phyloP scores from a whole-genome alignment of 2,329 filamentous ascomycete genomes.

The Ophiostoma fasciatum region DNA sequence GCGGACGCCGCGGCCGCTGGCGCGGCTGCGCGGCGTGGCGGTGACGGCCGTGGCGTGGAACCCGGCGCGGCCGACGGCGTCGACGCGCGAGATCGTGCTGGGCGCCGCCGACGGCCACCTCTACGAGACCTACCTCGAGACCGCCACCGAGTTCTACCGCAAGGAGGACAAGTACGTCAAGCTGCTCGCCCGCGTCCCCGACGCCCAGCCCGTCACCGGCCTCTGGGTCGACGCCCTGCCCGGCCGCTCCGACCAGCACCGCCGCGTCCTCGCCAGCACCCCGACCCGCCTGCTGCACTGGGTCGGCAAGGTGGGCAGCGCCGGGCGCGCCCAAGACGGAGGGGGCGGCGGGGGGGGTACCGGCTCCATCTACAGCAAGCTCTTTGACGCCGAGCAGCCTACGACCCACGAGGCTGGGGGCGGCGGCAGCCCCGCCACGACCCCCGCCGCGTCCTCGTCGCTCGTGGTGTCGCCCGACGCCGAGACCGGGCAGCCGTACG shows the following conservation, averaged over 20 bases:
- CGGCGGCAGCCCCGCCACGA: slow-evolving; percentile 19
- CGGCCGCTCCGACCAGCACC: slow-evolving; percentile 45
- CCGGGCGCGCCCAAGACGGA: slow-evolving; percentile 55
- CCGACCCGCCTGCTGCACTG: slow-evolving; percentile 68
- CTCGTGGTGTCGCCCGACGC: slow-evolving; percentile 66
- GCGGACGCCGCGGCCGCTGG: slow-evolving; percentile 68
- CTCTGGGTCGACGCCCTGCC: slow-evolving; percentile 66
- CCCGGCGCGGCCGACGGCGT: slow-evolving; percentile 79
- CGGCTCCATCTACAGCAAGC: slow-evolving; percentile 67
- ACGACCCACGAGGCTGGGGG: slow-evolving; percentile 46
- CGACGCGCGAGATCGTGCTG: slow-evolving; percentile 83
- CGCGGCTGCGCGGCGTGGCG: slow-evolving; percentile 67
- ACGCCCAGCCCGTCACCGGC: slow-evolving; percentile 64
- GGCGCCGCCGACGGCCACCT: slow-evolving; percentile 88
- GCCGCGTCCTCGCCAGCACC: slow-evolving; percentile 69
- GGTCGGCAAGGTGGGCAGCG: slow-evolving; percentile 58
- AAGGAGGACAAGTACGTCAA: slow-evolving; percentile 90
- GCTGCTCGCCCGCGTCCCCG: slow-evolving; percentile 64
- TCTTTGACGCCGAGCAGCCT: slow-evolving; percentile 81
- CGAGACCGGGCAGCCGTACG: slow-evolving; percentile 32
- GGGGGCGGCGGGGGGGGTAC: too few species aligned
- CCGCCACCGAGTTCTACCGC: slow-evolving; percentile 84
- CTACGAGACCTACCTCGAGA: slow-evolving; percentile 91
- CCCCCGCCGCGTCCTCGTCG: slow-evolving; percentile 38
- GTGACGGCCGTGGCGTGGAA: slow-evolving; percentile 94